Conservation (phyloP, 208 protist genomes). For the Leishmania martiniquensis region DNA sequence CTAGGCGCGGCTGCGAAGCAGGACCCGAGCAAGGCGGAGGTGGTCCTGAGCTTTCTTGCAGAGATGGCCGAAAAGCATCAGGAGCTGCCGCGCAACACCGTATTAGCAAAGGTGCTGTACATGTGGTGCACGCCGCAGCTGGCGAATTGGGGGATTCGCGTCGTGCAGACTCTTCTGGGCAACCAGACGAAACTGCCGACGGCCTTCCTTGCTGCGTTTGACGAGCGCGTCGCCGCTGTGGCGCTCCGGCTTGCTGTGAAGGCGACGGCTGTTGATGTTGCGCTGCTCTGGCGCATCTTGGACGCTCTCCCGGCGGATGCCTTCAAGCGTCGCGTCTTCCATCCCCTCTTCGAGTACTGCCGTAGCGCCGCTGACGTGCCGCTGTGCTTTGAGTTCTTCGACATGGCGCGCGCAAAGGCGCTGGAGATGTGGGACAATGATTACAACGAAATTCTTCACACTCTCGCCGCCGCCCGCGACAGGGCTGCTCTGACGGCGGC, state of each 20-base stretch:
- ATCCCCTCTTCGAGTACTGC: conserved; percentile 62
- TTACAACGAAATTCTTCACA: conserved; percentile 58
- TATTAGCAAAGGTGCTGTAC: conserved; percentile 68
- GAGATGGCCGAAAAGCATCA: conserved; percentile 56
- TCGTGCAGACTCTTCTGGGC: conserved; percentile 40
- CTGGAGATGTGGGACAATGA: conserved; percentile 88
- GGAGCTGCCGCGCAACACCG: conserved; percentile 56
- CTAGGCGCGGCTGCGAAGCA: conserved; percentile 37
- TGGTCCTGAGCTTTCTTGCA: conserved; percentile 40
- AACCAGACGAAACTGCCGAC: conserved; percentile 23
- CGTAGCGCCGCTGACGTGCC: conserved; percentile 26
- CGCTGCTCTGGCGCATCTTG: conserved; percentile 50
- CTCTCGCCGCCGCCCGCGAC: conserved; percentile 21
- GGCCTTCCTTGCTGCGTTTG: conserved; percentile 31
- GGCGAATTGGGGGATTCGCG: conserved; percentile 27
- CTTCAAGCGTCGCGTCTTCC: conserved; percentile 72
- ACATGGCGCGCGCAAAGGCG: conserved; percentile 27
- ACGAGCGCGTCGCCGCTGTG: conserved; percentile 79
- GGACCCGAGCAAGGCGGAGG: conserved; percentile 6
- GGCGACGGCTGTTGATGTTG: conserved; percentile 16
- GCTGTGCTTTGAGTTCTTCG: conserved; percentile 55
- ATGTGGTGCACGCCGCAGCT: conserved; percentile 39
- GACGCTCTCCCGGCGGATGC: conserved; percentile 43
- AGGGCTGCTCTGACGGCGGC: not conserved
- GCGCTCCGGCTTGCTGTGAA: conserved; percentile 53